Conservation (phyloP, 176 grass and related monocot species). For the Stipa capillata region DNA sequence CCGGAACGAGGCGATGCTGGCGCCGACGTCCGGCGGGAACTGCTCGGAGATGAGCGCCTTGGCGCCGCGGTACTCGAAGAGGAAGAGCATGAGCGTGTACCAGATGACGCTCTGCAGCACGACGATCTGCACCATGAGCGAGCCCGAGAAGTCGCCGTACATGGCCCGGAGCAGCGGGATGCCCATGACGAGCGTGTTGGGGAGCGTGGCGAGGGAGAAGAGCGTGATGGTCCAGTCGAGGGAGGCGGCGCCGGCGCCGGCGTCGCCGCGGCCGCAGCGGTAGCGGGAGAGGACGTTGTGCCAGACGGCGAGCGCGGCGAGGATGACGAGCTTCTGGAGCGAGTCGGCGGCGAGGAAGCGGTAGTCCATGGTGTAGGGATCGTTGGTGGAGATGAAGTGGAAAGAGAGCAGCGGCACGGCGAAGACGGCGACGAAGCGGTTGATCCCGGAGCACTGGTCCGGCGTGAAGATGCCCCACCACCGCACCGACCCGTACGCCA, state of each 20-base stretch:
- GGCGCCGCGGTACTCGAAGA: constrained; percentile 99
- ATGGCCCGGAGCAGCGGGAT: constrained; percentile 92
- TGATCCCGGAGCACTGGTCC: constrained; percentile 92
- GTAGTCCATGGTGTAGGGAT: constrained; percentile 94
- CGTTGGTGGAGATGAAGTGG: constrained; percentile 93
- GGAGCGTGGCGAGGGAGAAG: constrained; percentile 90
- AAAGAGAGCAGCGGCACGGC: constrained; percentile 94
- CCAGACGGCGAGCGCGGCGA: constrained; percentile 67
- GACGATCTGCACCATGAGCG: constrained; percentile 94
- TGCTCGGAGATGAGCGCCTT: constrained; percentile 96
- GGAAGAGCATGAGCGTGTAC: constrained; percentile 99
- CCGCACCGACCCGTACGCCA: constrained; percentile 79
- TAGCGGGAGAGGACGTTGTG: constrained; percentile 59
- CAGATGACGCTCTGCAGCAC: constrained; percentile 97
- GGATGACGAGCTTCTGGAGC: constrained; percentile 87
- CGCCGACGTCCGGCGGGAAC: constrained; percentile 82
- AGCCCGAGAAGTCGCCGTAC: constrained; percentile 91
- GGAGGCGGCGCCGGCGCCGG: background rate
- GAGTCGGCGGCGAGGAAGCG: constrained; percentile 90
- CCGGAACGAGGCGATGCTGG: constrained; percentile 81
- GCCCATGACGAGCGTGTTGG: constrained; percentile 99
- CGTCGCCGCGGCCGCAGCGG: constrained; percentile 13
- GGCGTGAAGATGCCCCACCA: constrained; percentile 98
- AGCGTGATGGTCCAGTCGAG: constrained; percentile 97
- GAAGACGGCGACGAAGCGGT: constrained; percentile 98